A percentile compares a stretch with the other conserved stretches of the same genome.
Conservation (phyloP, 225 moss, liverwort and hornwort species). For the Physcomitrellopsis africana region DNA sequence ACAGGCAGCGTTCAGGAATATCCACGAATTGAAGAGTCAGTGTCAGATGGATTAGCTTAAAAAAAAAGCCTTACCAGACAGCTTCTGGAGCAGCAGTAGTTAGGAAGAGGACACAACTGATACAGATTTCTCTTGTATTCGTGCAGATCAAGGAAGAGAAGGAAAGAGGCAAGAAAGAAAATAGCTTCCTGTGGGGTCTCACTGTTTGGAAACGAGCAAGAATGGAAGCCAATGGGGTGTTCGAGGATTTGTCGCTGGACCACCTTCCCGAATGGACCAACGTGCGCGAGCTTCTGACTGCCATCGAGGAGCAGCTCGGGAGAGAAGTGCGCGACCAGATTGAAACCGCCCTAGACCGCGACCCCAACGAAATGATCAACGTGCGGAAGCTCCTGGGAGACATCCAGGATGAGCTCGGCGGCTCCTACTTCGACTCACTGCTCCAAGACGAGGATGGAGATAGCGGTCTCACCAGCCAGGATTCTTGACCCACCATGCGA, state of each 20-base stretch:
- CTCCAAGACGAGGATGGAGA: slow-evolving; percentile 58
- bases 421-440: slow-evolving; percentile 55
- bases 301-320: slow-evolving; percentile 62
- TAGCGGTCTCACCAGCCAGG: slow-evolving; percentile 56
- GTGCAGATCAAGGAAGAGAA: not conserved
- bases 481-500: slow-evolving; percentile 19
- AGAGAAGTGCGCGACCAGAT: slow-evolving; percentile 57
- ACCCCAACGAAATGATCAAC: slow-evolving; percentile 56
- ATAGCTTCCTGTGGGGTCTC: not conserved
- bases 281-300: slow-evolving; percentile 42
- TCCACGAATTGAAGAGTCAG: not conserved
- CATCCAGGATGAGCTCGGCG: slow-evolving; percentile 55
- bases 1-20: not conserved
- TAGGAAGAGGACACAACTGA: not conserved
- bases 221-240: slow-evolving; percentile 14
- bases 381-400: slow-evolving; percentile 51
- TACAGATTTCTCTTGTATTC: not conserved
- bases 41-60: not conserved
- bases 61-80: not conserved
- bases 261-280: slow-evolving; percentile 58
- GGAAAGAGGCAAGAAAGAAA: too few relatives aligned
- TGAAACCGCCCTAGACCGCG: slow-evolving; percentile 44
- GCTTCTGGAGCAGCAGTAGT: not conserved
- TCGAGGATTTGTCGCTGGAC: slow-evolving; percentile 35
- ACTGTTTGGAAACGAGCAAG: not conserved